These are phyloP conservation scores for Oenanthe sinensis DNA, from an alignment of 129 eudicot species.

Conservation along the genomic window DNA sequence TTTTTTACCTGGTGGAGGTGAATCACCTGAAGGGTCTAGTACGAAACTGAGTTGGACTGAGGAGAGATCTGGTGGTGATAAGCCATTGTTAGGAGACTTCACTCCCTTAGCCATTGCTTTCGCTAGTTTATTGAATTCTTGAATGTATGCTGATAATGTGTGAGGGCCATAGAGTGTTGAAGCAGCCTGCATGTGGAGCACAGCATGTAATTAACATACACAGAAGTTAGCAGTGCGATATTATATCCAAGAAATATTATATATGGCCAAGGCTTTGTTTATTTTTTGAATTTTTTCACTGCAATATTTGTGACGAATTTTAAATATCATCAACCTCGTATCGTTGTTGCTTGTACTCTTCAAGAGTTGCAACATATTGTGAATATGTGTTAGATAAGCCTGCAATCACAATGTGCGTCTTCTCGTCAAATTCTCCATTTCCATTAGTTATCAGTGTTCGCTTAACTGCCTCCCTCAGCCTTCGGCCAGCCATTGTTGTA, in stretches of 20 bases:
- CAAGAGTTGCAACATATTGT: slow-evolving; percentile 49
- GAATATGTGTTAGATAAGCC: slow-evolving; percentile 64
- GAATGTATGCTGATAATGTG: slow-evolving; percentile 59
- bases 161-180: slow-evolving; percentile 69
- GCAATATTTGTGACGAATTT: neutral
- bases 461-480: slow-evolving; percentile 55
- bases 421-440: slow-evolving; percentile 31
- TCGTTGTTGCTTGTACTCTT: slow-evolving; percentile 54
- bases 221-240: neutral
- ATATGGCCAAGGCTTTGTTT: neutral
- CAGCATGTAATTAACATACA: neutral
- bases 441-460: slow-evolving; percentile 44
- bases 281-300: neutral
- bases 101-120: slow-evolving; percentile 41
- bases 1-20: slow-evolving; percentile 50
- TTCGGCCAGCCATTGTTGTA: slow-evolving; percentile 72
- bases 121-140: slow-evolving; percentile 69
- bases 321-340: slow-evolving; percentile 35
- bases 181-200: slow-evolving; percentile 33
- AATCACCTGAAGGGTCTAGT: slow-evolving; percentile 40
- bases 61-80: slow-evolving; percentile 60
- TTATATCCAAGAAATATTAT: neutral
- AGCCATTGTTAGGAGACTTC: slow-evolving; percentile 21
- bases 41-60: slow-evolving; percentile 35
- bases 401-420: slow-evolving; percentile 50